Evolutionary conservation across 2,329 filamentous ascomycete genomes (phyloP).

Genomic region (Colletotrichum siamense): DNA sequence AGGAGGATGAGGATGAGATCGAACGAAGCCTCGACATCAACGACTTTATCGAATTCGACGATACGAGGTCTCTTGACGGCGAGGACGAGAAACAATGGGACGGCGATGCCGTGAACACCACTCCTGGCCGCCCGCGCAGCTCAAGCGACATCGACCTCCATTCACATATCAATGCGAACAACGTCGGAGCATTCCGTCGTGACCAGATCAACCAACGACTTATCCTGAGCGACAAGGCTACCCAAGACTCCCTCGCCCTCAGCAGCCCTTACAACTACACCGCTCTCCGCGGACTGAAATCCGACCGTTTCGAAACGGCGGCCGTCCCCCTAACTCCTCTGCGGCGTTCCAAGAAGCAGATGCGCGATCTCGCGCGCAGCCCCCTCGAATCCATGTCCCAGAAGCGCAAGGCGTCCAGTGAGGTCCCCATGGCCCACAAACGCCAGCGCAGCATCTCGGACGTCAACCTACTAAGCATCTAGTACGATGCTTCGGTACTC

Average conservation of each 20-base stretch:
- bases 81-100: constrained; percentile 54
- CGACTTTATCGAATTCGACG: constrained; percentile 75
- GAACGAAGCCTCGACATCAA: constrained; percentile 70
- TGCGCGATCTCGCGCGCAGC: constrained; percentile 51
- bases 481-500: constrained; percentile 24
- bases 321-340: constrained; percentile 72
- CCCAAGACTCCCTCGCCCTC: constrained; percentile 67
- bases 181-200: constrained; percentile 80
- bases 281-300: constrained; percentile 67
- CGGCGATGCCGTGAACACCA: constrained; percentile 55
- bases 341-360: constrained; percentile 60
- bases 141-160: constrained; percentile 51
- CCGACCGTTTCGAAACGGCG: constrained; percentile 69
- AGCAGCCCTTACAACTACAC: constrained; percentile 65
- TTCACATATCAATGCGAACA: constrained; percentile 68
- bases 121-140: constrained; percentile 55
- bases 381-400: constrained; percentile 53
- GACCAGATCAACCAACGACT: constrained; percentile 69
- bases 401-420: constrained; percentile 61
- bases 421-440: constrained; percentile 53
- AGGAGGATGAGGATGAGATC: constrained; percentile 65
- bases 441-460: constrained; percentile 65
- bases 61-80: constrained; percentile 65
- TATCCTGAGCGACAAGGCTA: constrained; percentile 65
- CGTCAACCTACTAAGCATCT: constrained; percentile 54